phyloP scores from a whole-genome alignment of 2,329 filamentous ascomycete genomes.

The Magnaporthiopsis rhizophila region DNA sequence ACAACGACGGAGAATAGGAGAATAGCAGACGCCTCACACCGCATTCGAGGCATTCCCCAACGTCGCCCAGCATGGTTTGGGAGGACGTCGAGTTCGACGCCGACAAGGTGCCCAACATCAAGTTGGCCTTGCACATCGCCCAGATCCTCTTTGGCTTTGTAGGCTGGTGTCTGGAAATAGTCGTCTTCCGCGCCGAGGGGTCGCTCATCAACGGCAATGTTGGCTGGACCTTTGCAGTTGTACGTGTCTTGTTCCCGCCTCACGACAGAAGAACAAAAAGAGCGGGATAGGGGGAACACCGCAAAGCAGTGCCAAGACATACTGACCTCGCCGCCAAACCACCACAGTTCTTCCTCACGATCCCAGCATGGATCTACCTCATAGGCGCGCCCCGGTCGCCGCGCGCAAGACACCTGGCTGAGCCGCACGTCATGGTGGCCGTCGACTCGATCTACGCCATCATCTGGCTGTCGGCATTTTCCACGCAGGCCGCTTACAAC shows the following conservation, averaged over 20 bases:
- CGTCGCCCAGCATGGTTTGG: slow-evolving; percentile 25
- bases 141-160: slow-evolving; percentile 49
- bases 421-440: slow-evolving; percentile 52
- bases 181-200: slow-evolving; percentile 43
- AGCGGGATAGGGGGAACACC: neutral
- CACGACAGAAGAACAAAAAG: neutral
- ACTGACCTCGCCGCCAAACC: neutral
- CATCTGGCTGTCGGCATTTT: slow-evolving; percentile 60
- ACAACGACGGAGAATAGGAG: neutral
- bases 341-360: slow-evolving; percentile 53
- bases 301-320: neutral
- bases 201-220: slow-evolving; percentile 47
- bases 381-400: slow-evolving; percentile 56
- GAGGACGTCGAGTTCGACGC: slow-evolving; percentile 44
- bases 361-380: slow-evolving; percentile 58
- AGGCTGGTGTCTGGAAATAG: slow-evolving; percentile 51
- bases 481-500: slow-evolving; percentile 58
- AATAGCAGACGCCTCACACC: neutral
- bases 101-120: slow-evolving; percentile 45
- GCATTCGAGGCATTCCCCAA: neutral
- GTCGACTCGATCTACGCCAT: slow-evolving; percentile 51
- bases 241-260: slow-evolving; percentile 28
- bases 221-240: slow-evolving; percentile 57
- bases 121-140: slow-evolving; percentile 47
- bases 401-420: slow-evolving; percentile 52